Percentiles rank a stretch among this genome's conserved stretches.
phyloP scores from a whole-genome alignment of 1,284 basidiomycete species.

The Cryptococcus floricola region DNA sequence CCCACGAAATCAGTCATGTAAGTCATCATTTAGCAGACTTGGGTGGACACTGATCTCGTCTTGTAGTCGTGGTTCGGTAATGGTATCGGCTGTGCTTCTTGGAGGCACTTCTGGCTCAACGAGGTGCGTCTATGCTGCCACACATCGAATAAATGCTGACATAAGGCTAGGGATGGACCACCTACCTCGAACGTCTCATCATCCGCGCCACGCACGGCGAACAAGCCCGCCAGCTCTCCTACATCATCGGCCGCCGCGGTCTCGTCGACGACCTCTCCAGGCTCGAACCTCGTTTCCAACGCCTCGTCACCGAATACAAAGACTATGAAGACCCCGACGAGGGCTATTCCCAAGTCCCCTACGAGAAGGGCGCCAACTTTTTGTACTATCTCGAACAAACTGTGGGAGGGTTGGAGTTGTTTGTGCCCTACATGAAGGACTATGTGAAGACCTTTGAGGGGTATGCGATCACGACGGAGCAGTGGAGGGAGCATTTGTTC shows the following conservation, averaged over 20 bases:
- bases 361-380: conserved; percentile 73
- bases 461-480: conserved; percentile 76
- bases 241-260: conserved; percentile 57
- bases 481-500: conserved; percentile 85
- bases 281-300: conserved; percentile 65
- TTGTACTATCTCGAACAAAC: conserved; percentile 65
- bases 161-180: neutral
- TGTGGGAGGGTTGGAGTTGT: conserved; percentile 81
- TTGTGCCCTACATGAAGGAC: conserved; percentile 72
- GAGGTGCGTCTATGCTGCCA: conserved; percentile 67
- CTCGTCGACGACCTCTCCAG: conserved; percentile 65
- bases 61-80: conserved; percentile 80
- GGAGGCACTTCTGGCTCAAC: conserved; percentile 83
- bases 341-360: conserved; percentile 65
- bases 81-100: conserved; percentile 55
- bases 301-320: conserved; percentile 78
- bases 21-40: conserved; percentile 2
- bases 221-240: conserved; percentile 67
- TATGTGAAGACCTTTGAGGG: conserved; percentile 54
- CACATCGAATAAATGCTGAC: conserved; percentile 81
- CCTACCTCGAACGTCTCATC: conserved; percentile 15
- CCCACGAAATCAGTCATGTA: conserved; percentile 55
- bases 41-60: neutral
- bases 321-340: conserved; percentile 61
- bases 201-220: conserved; percentile 70